These are phyloP conservation scores for Cenchrus purpureus DNA, from an alignment of 176 grass and related monocot genomes.

Conservation along the genomic window DNA sequence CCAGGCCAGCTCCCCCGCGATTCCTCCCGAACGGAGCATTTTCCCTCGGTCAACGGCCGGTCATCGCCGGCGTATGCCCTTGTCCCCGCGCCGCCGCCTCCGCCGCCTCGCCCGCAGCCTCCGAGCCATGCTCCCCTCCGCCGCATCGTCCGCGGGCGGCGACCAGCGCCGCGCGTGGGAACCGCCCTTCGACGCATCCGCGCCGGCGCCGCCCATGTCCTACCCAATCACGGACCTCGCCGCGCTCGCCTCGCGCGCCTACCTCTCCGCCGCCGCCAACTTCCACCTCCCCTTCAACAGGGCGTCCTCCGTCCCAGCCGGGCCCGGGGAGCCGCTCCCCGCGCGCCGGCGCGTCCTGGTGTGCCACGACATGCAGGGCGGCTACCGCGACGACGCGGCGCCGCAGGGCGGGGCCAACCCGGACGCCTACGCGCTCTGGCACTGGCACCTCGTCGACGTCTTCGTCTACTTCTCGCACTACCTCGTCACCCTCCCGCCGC, in stretches of 20 bases:
- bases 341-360: constrained; percentile 66
- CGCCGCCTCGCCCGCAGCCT: constrained; percentile 24
- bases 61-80: constrained; percentile 22
- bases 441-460: constrained; percentile 91
- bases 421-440: constrained; percentile 85
- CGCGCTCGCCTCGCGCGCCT: constrained; percentile 62
- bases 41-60: not conserved
- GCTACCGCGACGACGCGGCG: constrained; percentile 72
- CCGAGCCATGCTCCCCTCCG: constrained; percentile 26
- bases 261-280: constrained; percentile 64
- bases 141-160: not conserved
- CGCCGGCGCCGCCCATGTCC: constrained; percentile 70
- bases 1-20: too few relatives aligned
- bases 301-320: constrained; percentile 51
- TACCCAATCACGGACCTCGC: constrained; percentile 83
- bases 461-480: constrained; percentile 98
- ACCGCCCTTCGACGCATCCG: constrained; percentile 70
- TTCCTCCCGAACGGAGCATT: not conserved
- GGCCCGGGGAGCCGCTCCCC: constrained; percentile 45
- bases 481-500: constrained; percentile 90
- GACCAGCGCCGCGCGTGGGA: constrained; percentile 60
- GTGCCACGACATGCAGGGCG: constrained; percentile 91
- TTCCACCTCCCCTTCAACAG: constrained; percentile 91
- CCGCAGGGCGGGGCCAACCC: constrained; percentile 72
- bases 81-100: constrained; percentile 37